phyloP scores from a whole-genome alignment of 163 green algal species.

The Chlorella variabilis region DNA sequence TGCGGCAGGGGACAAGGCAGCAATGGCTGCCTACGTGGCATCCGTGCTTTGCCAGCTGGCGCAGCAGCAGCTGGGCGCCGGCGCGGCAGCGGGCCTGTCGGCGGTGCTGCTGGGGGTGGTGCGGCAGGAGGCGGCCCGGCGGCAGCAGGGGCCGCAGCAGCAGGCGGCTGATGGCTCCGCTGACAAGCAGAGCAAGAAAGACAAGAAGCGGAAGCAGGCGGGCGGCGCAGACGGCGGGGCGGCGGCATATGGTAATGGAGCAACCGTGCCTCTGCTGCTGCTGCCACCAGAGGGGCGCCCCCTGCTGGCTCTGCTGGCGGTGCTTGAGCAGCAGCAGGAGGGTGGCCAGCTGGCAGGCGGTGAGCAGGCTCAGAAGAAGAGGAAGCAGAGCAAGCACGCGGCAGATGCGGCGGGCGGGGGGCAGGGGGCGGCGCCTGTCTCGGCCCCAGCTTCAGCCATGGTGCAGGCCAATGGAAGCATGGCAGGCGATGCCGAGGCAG shows the following conservation, averaged over 20 bases:
- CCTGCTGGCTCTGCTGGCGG: constrained; percentile 3
- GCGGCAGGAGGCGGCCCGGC: constrained; percentile 11
- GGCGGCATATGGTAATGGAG: neutral
- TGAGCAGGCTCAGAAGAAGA: neutral
- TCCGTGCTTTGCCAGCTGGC: constrained; percentile 4
- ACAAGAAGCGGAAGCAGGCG: constrained; percentile 16
- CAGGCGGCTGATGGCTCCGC: neutral
- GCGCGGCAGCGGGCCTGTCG: neutral
- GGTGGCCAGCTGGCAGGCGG: neutral
- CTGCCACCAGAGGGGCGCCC: constrained; percentile 11
- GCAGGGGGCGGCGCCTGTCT: neutral
- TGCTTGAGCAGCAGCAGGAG: constrained; percentile 1
- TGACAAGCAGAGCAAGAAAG: constrained; percentile 19
- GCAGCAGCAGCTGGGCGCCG: constrained; percentile 29
- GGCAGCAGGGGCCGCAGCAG: constrained; percentile 7
- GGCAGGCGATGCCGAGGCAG: neutral
- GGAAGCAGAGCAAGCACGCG: neutral
- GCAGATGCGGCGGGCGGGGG: too few relatives aligned
- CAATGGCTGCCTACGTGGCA: constrained; percentile 24
- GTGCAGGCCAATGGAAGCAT: neutral
- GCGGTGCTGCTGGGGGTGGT: constrained; percentile 23
- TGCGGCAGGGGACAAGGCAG: constrained; percentile 16
- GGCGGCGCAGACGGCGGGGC: neutral
- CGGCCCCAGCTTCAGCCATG: neutral
- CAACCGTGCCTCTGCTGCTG: neutral